Evolutionary conservation across 2,329 filamentous ascomycete species (phyloP), one percentile per base, ranked within the genome.

Genomic region (Pestalotiopsis sp.): DNA sequence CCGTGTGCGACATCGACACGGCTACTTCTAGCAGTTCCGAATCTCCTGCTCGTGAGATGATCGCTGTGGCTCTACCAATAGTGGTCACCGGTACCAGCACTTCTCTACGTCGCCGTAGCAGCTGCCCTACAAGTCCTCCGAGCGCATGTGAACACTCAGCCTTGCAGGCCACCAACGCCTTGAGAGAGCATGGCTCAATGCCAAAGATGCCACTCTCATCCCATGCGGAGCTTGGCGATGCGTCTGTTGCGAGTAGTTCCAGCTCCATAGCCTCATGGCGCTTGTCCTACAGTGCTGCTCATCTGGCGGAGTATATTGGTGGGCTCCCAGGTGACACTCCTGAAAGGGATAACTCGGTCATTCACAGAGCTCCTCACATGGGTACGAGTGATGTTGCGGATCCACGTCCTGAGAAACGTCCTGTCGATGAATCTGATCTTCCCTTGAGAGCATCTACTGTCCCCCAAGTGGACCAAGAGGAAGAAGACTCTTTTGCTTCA

Each of bases 191-290:
- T 45, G 70, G 39, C 17, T 70, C 74, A 7, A 38, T 72, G 49
- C 67, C 69, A 20, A 70, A 71, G 9, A 66, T 75, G 13, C 72
- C 73, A 31, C 71, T 73, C 20, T 73, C 75, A 7, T 70, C 73
- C 39, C 71, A 72, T 13, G 63, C 74, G 25, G 67, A 72, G 31
- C 74, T 75, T 25, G 71, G 73, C 23, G 69, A 73, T 62, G 25
- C 72, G 25, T 64, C 71, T 56, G 73, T 70, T 67, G 52, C 70
- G 57, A 70, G 70, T 65, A 69, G 64, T 38, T 77, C 76, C 0
- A 70, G 70, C 13, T 79, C 77, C 7, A 70, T 72, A 31, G 71
- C 64, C 64, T 78, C 77, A 57, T 77, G 76, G 77, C 67, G 73
- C 62, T 72, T 76, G 52, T 77, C 74, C 9, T 75, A 74, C 52